A percentile compares a stretch with the other conserved stretches of the same genome.
phyloP scores from a whole-genome alignment of 2,329 filamentous ascomycete genomes.

The Coleophoma cylindrospora region DNA sequence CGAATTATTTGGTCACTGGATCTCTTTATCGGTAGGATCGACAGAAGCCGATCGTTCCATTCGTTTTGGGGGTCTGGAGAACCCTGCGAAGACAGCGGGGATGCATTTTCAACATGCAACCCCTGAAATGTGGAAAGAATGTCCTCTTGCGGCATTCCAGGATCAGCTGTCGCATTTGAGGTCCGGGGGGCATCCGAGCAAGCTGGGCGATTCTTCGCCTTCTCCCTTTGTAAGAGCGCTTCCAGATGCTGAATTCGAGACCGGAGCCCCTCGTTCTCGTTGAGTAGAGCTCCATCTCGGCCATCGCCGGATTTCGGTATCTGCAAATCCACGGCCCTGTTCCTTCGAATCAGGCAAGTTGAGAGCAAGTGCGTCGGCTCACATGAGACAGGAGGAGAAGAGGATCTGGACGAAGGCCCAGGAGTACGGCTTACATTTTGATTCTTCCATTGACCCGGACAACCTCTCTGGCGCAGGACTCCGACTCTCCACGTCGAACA shows the following conservation, averaged over 20 bases:
- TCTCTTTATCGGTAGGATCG: not conserved
- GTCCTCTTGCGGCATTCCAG: not conserved
- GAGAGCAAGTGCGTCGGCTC: too few species aligned
- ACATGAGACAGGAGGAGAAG: too few species aligned
- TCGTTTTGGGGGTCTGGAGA: too few species aligned
- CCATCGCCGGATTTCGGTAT: not conserved
- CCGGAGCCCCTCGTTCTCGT: not conserved
- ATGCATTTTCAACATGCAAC: not conserved
- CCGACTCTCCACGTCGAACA: constrained; percentile 2
- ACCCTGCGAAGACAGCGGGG: too few species aligned
- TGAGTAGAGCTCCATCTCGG: not conserved
- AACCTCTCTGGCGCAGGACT: constrained; percentile 3
- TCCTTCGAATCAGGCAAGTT: too few species aligned
- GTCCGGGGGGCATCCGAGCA: not conserved
- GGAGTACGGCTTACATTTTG: not conserved
- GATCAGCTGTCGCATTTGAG: too few species aligned
- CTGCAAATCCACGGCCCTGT: not conserved
- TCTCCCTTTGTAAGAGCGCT: not conserved
- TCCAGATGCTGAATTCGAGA: not conserved
- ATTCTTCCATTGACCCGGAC: constrained; percentile 4
- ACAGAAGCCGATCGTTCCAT: too few species aligned
- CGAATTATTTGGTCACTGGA: constrained; percentile 1
- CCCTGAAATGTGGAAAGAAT: not conserved
- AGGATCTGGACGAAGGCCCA: too few species aligned
- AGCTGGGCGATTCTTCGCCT: not conserved